These are phyloP conservation scores for Antitrichia curtipendula DNA, from an alignment of 225 moss, liverwort and hornwort species.

Conservation along the genomic window DNA sequence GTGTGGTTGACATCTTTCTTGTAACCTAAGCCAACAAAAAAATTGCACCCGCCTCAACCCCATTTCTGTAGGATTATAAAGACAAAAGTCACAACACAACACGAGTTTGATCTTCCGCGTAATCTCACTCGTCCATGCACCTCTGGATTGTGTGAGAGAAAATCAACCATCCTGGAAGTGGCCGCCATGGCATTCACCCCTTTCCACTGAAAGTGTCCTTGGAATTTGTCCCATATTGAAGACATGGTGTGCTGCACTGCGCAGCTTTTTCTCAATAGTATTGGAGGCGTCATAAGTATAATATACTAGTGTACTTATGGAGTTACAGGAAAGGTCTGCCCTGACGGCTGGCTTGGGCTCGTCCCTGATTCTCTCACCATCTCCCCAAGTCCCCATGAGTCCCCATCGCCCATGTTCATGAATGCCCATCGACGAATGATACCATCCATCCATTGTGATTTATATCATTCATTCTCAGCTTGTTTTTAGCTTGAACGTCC, in stretches of 20 bases:
- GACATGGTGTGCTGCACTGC: neutral
- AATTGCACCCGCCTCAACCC: neutral
- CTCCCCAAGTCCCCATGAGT: neutral
- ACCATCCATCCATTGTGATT: neutral
- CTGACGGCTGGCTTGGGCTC: neutral
- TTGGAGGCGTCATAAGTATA: constrained; percentile 1
- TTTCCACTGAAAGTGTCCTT: neutral
- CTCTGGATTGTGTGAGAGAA: neutral
- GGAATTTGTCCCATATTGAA: neutral
- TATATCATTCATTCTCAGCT: neutral
- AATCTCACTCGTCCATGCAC: neutral
- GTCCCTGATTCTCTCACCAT: neutral
- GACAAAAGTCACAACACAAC: no score
- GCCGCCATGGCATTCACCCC: constrained; percentile 7
- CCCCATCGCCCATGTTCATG: neutral
- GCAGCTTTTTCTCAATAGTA: neutral
- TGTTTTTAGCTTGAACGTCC: neutral
- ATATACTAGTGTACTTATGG: neutral
- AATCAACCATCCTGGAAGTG: neutral
- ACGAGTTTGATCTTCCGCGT: neutral
- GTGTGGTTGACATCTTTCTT: no score
- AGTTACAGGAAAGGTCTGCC: neutral
- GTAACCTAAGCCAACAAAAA: neutral
- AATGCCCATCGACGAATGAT: neutral
- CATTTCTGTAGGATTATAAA: no score